Evolutionary conservation across 2,329 filamentous ascomycete genomes (phyloP), one percentile per base, ranked within the genome.

Genomic region (Massarina eburnea): DNA sequence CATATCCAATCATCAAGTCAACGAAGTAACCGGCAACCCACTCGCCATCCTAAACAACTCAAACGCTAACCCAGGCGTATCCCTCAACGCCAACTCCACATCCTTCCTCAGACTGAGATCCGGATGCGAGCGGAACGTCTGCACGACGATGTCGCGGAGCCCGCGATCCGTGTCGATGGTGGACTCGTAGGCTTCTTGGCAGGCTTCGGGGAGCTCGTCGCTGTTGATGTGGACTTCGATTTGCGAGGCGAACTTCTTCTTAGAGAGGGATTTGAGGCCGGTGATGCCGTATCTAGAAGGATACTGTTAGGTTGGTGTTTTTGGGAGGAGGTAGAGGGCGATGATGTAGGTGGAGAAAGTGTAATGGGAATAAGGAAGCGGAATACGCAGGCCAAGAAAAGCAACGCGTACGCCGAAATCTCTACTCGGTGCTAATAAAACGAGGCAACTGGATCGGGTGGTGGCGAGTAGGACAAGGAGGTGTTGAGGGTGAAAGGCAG

Each of bases 161-260:
- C 76, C 76, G 27, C 76, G 70, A 55, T 78, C 76, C 17, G 66
- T 68, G 59, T 78, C 75, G 49, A 78, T 70, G 36, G 76, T 78
- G 26, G 70, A 71, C 47, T 72, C 71, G 61, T 77, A 78, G 12
- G 73, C 75, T 51, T 76, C 73, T 60, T 73, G 69, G 51, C 76
- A 75, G 15, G 74, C 73, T 38, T 75, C 72, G 39, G 76, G 69
- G 27, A 78, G 67, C 43, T 78, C 75, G 6, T 70, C 59, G 43
- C 71, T 73, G 45, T 68, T 64, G 54, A 72, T 69, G 51, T 76
- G 73, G 52, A 68, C 66, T 17, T 72, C 68, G 42, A 76, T 61
- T 37, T 75, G 71, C 46, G 71, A 64, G 32, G 74, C 70, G 54
- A 77, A 78, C 54, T 78, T 78, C 38, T 59, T 65, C 45, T 64